Evolutionary conservation across 192 early-diverging fungal genomes (phyloP), one percentile per base, ranked within the genome.

Genomic region (Allomyces javanicus): DNA sequence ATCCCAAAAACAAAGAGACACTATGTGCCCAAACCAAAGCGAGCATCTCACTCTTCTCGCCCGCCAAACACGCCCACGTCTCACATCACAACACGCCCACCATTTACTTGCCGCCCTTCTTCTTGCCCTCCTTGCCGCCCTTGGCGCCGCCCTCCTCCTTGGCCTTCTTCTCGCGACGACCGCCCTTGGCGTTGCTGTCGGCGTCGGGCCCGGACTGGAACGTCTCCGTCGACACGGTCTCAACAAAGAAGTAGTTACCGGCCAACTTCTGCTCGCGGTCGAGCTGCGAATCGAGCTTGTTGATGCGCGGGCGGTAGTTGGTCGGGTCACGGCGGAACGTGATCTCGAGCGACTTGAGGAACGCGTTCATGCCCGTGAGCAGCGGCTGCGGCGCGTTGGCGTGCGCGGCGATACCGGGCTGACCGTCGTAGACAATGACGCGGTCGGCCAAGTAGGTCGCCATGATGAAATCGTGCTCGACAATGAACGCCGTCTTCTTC

Each of bases 401-500:
- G 63, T 63, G 74, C 27, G 93, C 95, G 43, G 86, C 70, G 44
- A 92, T 80, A 1, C 89, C 89, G n/a, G 95, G 91, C 65, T 68
- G 78, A 74, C 93, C 95, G 12, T 91, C 90, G 76, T 93, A 95
- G 10, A 97, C 92, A 73, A 97, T 87, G 24, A 95, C 93, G 75
- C 91, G 85, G 73, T 96, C 92, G 33, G 95, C 95, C 66, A 97
- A 78, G 71, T 97, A 97, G 7, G 93, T 96, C 11, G 91, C 92
- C 95, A 97, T 97, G 73, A 94, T 94, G 73, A 97, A 96, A 80
- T 97, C 94, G 86, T 94, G 94, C 86, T 97, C 94, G 64, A 97
- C 94, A 61, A 97, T 84, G 75, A 97, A 97, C 25, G 93, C 95
- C 10, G 95, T 97, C 81, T 91, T 90, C 76, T 95, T 92, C 69